phyloP scores from a whole-genome alignment of 176 grass and related monocot genomes.

The Melocanna baccifera region DNA sequence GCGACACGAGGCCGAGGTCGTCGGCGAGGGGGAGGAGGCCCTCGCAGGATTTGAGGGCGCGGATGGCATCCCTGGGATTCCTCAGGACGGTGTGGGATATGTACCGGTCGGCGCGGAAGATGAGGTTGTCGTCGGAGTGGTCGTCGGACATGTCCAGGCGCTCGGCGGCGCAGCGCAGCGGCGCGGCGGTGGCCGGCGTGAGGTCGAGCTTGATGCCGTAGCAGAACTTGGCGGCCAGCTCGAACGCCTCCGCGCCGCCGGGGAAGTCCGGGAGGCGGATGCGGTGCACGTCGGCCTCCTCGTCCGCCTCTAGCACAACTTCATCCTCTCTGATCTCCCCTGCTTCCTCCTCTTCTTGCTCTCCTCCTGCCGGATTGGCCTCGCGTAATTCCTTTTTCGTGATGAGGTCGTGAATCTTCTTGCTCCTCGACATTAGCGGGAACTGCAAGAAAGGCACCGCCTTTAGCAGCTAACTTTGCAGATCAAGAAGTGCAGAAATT shows the following conservation, averaged over 20 bases:
- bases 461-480: constrained; percentile 25
- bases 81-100: constrained; percentile 61
- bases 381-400: constrained; percentile 45
- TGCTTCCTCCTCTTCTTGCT: constrained; percentile 27
- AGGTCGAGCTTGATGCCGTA: constrained; percentile 95
- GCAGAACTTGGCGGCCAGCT: constrained; percentile 94
- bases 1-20: constrained; percentile 60
- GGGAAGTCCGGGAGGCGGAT: constrained; percentile 80
- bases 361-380: not conserved
- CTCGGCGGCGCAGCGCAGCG: constrained; percentile 80
- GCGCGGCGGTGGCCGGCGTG: constrained; percentile 60
- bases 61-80: constrained; percentile 73
- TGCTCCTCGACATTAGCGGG: constrained; percentile 97
- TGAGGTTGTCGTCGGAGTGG: constrained; percentile 82
- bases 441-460: constrained; percentile 53
- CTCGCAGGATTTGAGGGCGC: constrained; percentile 83
- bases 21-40: constrained; percentile 62
- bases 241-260: constrained; percentile 75
- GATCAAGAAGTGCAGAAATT: not conserved
- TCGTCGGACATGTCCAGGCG: constrained; percentile 83
- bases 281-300: constrained; percentile 64
- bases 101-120: constrained; percentile 72
- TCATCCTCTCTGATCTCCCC: constrained; percentile 53
- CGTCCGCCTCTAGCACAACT: constrained; percentile 54
- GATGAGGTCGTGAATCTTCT: constrained; percentile 75